Evolutionary conservation across 768 basidiomycete genomes (phyloP).

Genomic region (Trametes cubensis): DNA sequence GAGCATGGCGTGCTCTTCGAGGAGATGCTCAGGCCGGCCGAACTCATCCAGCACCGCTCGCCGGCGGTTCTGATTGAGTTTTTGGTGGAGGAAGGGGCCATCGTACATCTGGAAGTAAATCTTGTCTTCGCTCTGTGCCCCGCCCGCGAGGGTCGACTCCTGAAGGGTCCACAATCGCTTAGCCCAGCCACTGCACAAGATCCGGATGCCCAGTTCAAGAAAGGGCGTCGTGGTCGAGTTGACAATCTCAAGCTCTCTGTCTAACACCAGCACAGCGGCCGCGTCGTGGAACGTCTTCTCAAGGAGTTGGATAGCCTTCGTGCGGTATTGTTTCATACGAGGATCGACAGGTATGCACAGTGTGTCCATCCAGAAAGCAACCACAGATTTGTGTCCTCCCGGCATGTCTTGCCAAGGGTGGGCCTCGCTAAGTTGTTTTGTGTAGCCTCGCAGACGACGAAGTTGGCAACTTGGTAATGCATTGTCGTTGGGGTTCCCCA

Average conservation of each 20-base stretch:
- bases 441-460: constrained; percentile 2
- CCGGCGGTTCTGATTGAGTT: background rate
- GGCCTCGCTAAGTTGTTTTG: no score
- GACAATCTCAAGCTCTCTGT: constrained; percentile 4
- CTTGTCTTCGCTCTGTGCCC: background rate
- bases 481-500: constrained; percentile 8
- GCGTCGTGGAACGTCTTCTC: constrained; percentile 7
- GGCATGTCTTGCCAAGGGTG: no score
- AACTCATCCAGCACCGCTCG: no score
- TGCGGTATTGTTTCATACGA: background rate
- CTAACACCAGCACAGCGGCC: constrained; percentile 1
- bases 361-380: constrained; percentile 14
- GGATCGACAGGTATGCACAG: constrained; percentile 12
- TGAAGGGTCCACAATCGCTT: constrained; percentile 17
- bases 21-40: no score
- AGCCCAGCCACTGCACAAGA: constrained; percentile 15
- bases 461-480: constrained; percentile 8
- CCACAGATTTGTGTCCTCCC: no score
- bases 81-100: constrained; percentile 2
- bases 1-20: no score
- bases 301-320: constrained; percentile 9
- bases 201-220: constrained; percentile 8
- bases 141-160: constrained; percentile 7
- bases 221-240: background rate
- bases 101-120: constrained; percentile 15